Evolutionary conservation across 1,284 basidiomycete species (phyloP).

Genomic region (Ceratobasidium sp.): DNA sequence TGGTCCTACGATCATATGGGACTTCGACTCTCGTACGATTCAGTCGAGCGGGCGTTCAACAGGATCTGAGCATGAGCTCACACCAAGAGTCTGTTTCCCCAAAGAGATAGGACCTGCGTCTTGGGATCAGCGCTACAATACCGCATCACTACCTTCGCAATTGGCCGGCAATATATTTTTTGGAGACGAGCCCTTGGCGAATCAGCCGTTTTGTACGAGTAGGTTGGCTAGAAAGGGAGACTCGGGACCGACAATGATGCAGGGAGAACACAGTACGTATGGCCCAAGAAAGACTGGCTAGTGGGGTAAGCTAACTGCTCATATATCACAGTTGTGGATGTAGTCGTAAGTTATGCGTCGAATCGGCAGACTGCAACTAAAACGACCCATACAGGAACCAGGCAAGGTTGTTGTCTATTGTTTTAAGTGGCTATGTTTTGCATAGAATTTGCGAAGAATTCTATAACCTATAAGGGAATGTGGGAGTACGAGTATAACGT

Average conservation of each 20-base stretch:
- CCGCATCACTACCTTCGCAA: too few relatives aligned
- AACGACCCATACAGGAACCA: not conserved
- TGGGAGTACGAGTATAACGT: too few relatives aligned
- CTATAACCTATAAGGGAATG: too few relatives aligned
- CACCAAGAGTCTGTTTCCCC: slow-evolving; percentile 2
- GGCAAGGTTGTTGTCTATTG: too few relatives aligned
- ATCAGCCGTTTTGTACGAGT: slow-evolving; percentile 16
- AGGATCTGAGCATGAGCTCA: not conserved
- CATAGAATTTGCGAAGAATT: too few relatives aligned
- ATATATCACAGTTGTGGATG: not conserved
- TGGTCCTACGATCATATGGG: not conserved
- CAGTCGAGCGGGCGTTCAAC: not conserved
- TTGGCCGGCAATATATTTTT: not conserved
- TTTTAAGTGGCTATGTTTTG: too few relatives aligned
- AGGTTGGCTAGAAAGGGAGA: not conserved
- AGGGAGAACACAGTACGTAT: slow-evolving; percentile 9
- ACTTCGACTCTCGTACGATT: not conserved
- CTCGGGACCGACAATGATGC: slow-evolving; percentile 2
- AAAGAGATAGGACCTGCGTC: not conserved
- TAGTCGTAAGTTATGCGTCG: not conserved
- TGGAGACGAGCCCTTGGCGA: not conserved
- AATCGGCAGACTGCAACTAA: not conserved
- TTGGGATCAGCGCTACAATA: not conserved
- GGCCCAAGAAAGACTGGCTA: too few relatives aligned
- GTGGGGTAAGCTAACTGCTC: not conserved